Evolutionary conservation across 768 basidiomycete genomes (phyloP), one percentile per base, ranked within the genome.

Genomic region (Russula vinacea): DNA sequence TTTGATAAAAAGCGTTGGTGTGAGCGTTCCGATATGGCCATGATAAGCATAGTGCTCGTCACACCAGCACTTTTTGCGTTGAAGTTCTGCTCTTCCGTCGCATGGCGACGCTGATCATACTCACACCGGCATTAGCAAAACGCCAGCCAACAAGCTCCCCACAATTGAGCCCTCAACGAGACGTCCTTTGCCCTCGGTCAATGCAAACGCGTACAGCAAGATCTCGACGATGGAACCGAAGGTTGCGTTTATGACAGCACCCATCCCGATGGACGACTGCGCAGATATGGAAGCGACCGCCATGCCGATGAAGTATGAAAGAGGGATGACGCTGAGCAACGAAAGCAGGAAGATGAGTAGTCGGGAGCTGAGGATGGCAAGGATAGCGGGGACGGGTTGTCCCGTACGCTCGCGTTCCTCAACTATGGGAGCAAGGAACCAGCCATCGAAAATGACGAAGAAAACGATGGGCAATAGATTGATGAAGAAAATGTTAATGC

Each of bases 281-380:
- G 97, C 97, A n/a, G 90, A 93, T 71, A 99, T 98, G 50, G 92
- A 94, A 3, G 97, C 97, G 65, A 99, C 97, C 9, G 97, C 97
- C 97, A 98, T 98, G 19, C 97, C 97, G 72, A 99, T 98, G 78
- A 99, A 99, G 79, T 99, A 99, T 9, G 92, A 94, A 22, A 99
- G 81, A 0, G 97, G 97, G 68, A 99, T 98, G 71, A 99, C 93
- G 69, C 91, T 92, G 32, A 90, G 83, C 51, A 99, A 79, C 68
- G 89, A 83, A 70, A 95, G 76, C 50, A 92, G 68, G 74, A 99
- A 98, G 70, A 98, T 88, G 70, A 92, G 76, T 3, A 82, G 83
- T 55, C 87, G 87, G 1, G 87, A 87, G 8, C 91, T 82, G 62
- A 98, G 72, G 68, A 89, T 74, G 5, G 78, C 79, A 51, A 97